Evolutionary conservation across 257 asterid genomes (phyloP).

Genomic region (Penstemon barbatus): DNA sequence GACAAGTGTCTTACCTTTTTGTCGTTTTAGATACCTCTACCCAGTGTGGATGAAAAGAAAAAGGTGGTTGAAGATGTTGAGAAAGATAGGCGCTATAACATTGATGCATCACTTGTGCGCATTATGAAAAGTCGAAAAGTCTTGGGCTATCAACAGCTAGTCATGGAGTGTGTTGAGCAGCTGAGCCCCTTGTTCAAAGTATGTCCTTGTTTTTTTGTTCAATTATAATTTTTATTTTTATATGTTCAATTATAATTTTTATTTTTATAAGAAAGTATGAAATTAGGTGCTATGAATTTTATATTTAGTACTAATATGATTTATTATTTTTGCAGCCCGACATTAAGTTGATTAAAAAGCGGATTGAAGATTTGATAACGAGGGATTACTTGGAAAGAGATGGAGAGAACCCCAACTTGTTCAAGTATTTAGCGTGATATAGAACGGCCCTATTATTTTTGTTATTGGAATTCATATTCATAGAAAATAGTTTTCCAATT

Average conservation of each 20-base stretch:
- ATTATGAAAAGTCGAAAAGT: conserved; percentile 67
- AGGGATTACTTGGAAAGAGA: conserved; percentile 59
- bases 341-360: conserved; percentile 47
- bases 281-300: neutral
- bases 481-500: no score
- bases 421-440: conserved; percentile 47
- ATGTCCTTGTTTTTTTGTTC: neutral
- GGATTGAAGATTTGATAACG: conserved; percentile 56
- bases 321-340: conserved; percentile 48
- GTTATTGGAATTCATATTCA: no score
- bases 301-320: neutral
- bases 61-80: conserved; percentile 57
- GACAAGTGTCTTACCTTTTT: conserved; percentile 3
- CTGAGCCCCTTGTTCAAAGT: conserved; percentile 54
- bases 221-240: neutral
- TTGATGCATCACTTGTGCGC: conserved; percentile 60
- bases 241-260: neutral
- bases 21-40: conserved; percentile 49
- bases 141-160: conserved; percentile 48
- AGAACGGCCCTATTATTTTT: neutral
- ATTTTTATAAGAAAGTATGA: neutral
- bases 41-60: conserved; percentile 56
- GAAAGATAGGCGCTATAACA: conserved; percentile 50
- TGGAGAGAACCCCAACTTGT: conserved; percentile 40
- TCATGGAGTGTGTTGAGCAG: conserved; percentile 55